Base-by-base conservation (phyloP, 1,284 basidiomycete genomes). In the Moesziomyces parantarcticus region DNA sequence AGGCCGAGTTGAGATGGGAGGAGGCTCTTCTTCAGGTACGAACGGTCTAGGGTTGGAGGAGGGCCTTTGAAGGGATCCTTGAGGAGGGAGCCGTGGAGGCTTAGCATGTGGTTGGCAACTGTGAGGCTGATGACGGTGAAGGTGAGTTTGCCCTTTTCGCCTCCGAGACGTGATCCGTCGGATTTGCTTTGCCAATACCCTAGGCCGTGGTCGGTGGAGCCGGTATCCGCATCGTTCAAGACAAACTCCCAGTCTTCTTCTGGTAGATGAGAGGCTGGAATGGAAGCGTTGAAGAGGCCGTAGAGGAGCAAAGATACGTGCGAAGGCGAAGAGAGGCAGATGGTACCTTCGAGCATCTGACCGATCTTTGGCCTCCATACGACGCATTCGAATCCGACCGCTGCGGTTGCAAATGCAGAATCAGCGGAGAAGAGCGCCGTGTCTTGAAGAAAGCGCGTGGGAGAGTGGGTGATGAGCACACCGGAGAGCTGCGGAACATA, bases 271-370 rank as follows among this genome's bases (percentile, higher is more conserved):
- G 92, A 89, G 56, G 92, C 89, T 1, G 94, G 93, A 84, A 99
- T 97, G 9, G 94, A 95, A 16, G 94, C 93, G 84, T 99, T 99
- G 88, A 99, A 99, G 8, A 93, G 96, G 57, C 91, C 91, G 79
- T 97, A 93, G 5, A 97, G 88, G 53, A 99, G 91, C 13, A 99
- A 87, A 0, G 94, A 94, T 56, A 99, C 88, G 80, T 98, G 96
- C 64, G 96, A 94, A 0, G 96, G 94, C 1, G 94, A 97, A 62
- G 90, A 94, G 22, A 98, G 87, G 67, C 90, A 95, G 64, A 98
- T 89, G 63, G 89, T 91, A 7, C 94, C 96, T 58, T 88, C 93
- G 25, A 97, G 88, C 80, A 89, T 89, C 88, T 92, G 92, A 39
- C 93, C 93, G 34, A 97, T 87, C 58, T 87, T 88, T 1, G 96